A percentile compares a stretch with the other conserved stretches of the same genome.
These are phyloP conservation scores for Triticum timopheevii DNA, from an alignment of 176 grass and related monocot species.

Conservation along the genomic window DNA sequence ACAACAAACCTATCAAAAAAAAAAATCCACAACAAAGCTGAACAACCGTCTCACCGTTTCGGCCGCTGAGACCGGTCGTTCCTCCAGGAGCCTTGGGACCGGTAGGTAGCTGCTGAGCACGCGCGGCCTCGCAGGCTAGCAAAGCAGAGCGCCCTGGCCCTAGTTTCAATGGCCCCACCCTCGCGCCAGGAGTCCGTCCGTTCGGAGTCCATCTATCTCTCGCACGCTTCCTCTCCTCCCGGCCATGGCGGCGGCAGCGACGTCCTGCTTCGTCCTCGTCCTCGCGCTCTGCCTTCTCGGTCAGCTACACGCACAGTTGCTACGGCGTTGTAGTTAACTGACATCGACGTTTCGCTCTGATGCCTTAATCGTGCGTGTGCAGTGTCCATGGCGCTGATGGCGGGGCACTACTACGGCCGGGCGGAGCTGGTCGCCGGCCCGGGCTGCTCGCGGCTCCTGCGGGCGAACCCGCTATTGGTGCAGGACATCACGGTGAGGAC, in stretches of 20 bases:
- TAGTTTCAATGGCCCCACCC: neutral
- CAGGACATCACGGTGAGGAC: constrained; percentile 45
- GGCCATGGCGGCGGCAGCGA: constrained; percentile 25
- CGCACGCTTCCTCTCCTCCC: neutral
- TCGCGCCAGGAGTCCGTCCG: neutral
- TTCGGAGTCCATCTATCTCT: neutral
- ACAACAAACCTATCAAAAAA: too few species aligned
- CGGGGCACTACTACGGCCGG: constrained; percentile 49
- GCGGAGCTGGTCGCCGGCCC: constrained; percentile 46
- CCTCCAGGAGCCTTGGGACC: constrained; percentile 7
- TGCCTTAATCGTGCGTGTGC: neutral
- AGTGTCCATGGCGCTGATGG: constrained; percentile 61
- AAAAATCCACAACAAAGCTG: too few species aligned
- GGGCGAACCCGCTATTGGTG: constrained; percentile 44
- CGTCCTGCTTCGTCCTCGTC: constrained; percentile 45
- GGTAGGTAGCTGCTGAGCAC: neutral
- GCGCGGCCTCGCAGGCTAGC: neutral
- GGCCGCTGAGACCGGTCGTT: neutral
- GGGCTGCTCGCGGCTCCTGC: constrained; percentile 54
- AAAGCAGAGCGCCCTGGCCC: neutral
- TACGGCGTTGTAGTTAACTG: neutral
- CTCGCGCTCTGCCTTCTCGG: constrained; percentile 54
- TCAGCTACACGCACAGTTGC: neutral
- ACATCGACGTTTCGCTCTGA: neutral
- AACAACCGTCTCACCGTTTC: neutral